These are phyloP conservation scores for Yamadazyma songkhlaensis DNA, from an alignment of 1,139 yeast species.

Conservation along the genomic window DNA sequence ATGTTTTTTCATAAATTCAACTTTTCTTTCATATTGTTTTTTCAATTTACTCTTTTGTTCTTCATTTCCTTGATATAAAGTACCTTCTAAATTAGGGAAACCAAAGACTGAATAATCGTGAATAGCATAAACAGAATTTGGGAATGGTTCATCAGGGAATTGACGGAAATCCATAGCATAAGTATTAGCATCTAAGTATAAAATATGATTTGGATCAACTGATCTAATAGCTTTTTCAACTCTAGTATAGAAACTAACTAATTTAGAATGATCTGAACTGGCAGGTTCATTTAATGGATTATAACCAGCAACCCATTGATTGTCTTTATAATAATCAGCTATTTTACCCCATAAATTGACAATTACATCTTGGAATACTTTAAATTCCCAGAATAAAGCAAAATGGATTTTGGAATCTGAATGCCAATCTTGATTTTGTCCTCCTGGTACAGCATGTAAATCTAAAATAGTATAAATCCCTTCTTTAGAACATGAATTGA, in stretches of 20 bases:
- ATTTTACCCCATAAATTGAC: slow-evolving; percentile 40
- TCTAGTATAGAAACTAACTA: slow-evolving; percentile 32
- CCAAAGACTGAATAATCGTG: slow-evolving; percentile 43
- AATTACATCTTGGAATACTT: slow-evolving; percentile 40
- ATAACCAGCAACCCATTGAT: slow-evolving; percentile 47
- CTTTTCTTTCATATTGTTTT: slow-evolving; percentile 35
- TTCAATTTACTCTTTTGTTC: slow-evolving; percentile 29
- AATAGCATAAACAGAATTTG: slow-evolving; percentile 44
- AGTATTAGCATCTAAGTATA: slow-evolving; percentile 46
- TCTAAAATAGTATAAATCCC: slow-evolving; percentile 44
- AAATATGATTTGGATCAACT: slow-evolving; percentile 43
- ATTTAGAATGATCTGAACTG: slow-evolving; percentile 33
- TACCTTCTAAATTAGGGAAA: slow-evolving; percentile 34
- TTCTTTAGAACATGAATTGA: slow-evolving; percentile 35
- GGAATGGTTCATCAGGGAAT: slow-evolving; percentile 34
- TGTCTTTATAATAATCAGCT: slow-evolving; percentile 40
- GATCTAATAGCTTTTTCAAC: slow-evolving; percentile 33
- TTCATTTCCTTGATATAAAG: slow-evolving; percentile 28
- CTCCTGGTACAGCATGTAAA: slow-evolving; percentile 47
- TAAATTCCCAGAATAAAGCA: slow-evolving; percentile 45
- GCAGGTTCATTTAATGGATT: slow-evolving; percentile 50
- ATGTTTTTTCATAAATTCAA: slow-evolving; percentile 35
- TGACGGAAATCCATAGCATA: slow-evolving; percentile 46
- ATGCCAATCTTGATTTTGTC: slow-evolving; percentile 52
- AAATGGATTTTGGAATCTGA: slow-evolving; percentile 41